Percentiles rank a stretch among this genome's conserved stretches.
These are phyloP conservation scores for Craspedostauros australis DNA, from an alignment of 108 stramenopile species.

Conservation along the genomic window DNA sequence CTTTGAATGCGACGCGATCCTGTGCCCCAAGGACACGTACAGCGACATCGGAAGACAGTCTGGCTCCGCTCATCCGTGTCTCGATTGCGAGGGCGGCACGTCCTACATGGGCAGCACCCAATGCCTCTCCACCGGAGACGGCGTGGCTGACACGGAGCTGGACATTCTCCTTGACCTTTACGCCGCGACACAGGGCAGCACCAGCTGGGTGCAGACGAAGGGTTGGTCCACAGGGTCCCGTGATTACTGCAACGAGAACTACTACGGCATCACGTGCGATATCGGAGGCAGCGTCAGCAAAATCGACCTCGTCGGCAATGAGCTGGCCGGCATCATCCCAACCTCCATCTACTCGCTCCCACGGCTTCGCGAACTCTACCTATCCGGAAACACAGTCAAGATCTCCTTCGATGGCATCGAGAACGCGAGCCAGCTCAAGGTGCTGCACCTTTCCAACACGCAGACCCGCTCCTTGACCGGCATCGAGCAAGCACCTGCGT, in stretches of 20 bases:
- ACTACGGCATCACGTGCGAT: constrained; percentile 28
- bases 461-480: constrained; percentile 7
- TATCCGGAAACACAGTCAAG: constrained; percentile 57
- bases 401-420: constrained; percentile 50
- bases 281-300: constrained; percentile 17
- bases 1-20: constrained; percentile 67
- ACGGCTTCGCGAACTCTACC: constrained; percentile 23
- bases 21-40: constrained; percentile 64
- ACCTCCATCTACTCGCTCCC: constrained; percentile 25
- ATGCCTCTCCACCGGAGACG: constrained; percentile 25
- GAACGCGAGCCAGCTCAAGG: constrained; percentile 17
- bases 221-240: constrained; percentile 31
- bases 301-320: constrained; percentile 51
- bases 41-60: constrained; percentile 44
- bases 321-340: constrained; percentile 51
- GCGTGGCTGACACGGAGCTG: constrained; percentile 25
- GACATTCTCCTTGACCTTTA: constrained; percentile 47
- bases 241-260: constrained; percentile 26
- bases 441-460: constrained; percentile 13
- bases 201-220: constrained; percentile 8
- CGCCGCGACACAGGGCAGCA: constrained; percentile 14
- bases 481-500: constrained; percentile 10
- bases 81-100: constrained; percentile 10
- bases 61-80: constrained; percentile 14
- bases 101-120: constrained; percentile 18